A percentile compares a stretch with the other conserved stretches of the same genome.
These are phyloP conservation scores for Aphanomyces euteiches DNA, from an alignment of 352 stramenopile species.

Conservation along the genomic window DNA sequence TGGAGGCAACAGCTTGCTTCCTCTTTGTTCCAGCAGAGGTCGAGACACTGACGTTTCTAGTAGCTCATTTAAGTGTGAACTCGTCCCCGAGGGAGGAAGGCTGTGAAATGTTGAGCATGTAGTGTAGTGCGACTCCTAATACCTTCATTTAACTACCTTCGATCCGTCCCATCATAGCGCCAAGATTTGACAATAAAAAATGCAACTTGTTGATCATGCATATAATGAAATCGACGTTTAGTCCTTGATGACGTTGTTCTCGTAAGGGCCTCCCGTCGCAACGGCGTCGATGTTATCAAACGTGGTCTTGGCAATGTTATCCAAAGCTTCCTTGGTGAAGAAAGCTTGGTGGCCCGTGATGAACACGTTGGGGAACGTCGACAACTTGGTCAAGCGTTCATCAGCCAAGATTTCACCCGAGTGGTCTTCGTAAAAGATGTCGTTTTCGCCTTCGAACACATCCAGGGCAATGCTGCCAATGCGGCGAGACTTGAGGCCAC, in stretches of 20 bases:
- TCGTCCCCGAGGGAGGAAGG: too few species aligned
- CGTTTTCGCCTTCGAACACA: conserved; percentile 81
- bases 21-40: too few species aligned
- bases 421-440: conserved; percentile 76
- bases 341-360: conserved; percentile 78
- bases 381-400: conserved; percentile 61
- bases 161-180: too few species aligned
- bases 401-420: conserved; percentile 65
- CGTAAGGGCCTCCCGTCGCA: conserved; percentile 39
- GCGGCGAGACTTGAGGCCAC: conserved; percentile 71
- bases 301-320: conserved; percentile 67
- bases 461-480: conserved; percentile 80
- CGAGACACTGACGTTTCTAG: too few species aligned
- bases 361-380: conserved; percentile 80
- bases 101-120: too few species aligned
- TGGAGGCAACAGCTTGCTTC: too few species aligned
- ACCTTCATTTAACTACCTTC: too few species aligned
- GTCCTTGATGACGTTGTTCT: conserved; percentile 47
- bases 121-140: too few species aligned
- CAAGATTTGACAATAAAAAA: too few species aligned
- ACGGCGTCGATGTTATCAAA: conserved; percentile 74
- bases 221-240: too few species aligned
- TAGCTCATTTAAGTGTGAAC: too few species aligned
- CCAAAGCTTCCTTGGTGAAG: conserved; percentile 74
- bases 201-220: too few species aligned